Evolutionary conservation across 2,329 filamentous ascomycete genomes (phyloP).

Genomic region (Monilinia laxa): DNA sequence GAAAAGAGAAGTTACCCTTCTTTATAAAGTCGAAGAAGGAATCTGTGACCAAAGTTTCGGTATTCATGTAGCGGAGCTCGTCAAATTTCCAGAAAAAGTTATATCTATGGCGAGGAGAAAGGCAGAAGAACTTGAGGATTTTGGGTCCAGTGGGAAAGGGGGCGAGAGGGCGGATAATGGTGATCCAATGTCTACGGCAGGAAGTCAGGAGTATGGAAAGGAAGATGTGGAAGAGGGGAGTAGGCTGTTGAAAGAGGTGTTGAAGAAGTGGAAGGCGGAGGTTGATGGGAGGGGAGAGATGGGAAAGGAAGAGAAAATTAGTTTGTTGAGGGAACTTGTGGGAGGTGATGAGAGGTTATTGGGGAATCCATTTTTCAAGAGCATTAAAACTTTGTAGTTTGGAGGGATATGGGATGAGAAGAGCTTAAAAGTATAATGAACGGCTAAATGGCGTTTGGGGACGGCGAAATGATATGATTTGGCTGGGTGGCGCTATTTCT

Average conservation of each 20-base stretch:
- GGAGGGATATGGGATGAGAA: not conserved
- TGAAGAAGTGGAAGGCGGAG: conserved; percentile 83
- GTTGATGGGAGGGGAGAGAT: conserved; percentile 51
- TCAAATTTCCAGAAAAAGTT: conserved; percentile 94
- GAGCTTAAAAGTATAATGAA: not conserved
- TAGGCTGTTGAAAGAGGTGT: conserved; percentile 75
- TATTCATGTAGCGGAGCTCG: conserved; percentile 96
- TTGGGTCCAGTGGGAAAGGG: conserved; percentile 73
- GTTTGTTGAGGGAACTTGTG: conserved; percentile 77
- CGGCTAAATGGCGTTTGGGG: not conserved
- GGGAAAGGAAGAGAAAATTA: conserved; percentile 74
- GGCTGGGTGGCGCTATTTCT: not conserved
- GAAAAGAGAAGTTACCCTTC: conserved; percentile 80
- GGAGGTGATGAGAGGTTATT: conserved; percentile 64
- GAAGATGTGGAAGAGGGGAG: conserved; percentile 90
- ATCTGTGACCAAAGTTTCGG: conserved; percentile 97
- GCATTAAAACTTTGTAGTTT: conserved; percentile 44
- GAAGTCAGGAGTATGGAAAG: conserved; percentile 60
- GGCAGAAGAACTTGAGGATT: conserved; percentile 96
- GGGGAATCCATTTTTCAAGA: conserved; percentile 68
- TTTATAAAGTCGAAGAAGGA: conserved; percentile 95
- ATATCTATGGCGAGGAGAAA: conserved; percentile 99
- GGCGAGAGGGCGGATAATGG: conserved; percentile 41
- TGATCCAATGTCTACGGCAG: not conserved
- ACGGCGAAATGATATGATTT: too few species aligned